Conservation (phyloP, 2,329 filamentous ascomycete species). For the Aspergillus brasiliensis region DNA sequence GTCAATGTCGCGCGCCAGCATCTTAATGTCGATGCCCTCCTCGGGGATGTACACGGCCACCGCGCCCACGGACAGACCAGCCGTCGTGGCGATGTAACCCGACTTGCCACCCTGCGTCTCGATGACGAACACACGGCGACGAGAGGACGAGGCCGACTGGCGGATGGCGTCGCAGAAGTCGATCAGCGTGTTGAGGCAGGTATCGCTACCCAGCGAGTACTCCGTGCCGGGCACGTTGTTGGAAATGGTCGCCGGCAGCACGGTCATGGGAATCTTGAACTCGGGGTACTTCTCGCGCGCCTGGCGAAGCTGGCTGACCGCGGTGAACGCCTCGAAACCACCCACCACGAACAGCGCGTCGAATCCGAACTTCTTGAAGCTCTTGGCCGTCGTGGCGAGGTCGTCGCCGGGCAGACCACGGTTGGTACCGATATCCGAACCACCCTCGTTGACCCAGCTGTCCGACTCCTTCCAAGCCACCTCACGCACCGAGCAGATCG, state of each 20-base stretch:
- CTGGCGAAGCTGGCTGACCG: slow-evolving; percentile 82
- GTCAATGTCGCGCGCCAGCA: slow-evolving; percentile 86
- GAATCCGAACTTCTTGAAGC: slow-evolving; percentile 84
- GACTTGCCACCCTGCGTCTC: slow-evolving; percentile 96
- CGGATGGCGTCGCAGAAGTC: slow-evolving; percentile 97
- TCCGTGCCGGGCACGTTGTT: slow-evolving; percentile 99
- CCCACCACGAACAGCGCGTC: slow-evolving; percentile 91
- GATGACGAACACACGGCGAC: slow-evolving; percentile 93
- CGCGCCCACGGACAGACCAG: slow-evolving; percentile 87
- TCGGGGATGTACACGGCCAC: slow-evolving; percentile 95
- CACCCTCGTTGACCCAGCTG: slow-evolving; percentile 92
- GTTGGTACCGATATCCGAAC: slow-evolving; percentile 97
- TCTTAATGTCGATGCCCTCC: slow-evolving; percentile 90
- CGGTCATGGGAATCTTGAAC: slow-evolving; percentile 87
- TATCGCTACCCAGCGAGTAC: slow-evolving; percentile 95
- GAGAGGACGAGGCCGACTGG: slow-evolving; percentile 91
- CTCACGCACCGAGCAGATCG: slow-evolving; percentile 77
- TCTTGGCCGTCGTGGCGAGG: slow-evolving; percentile 76
- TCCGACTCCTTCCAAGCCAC: slow-evolving; percentile 95
- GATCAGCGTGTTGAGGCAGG: slow-evolving; percentile 91
- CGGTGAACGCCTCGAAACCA: slow-evolving; percentile 95
- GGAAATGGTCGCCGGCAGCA: slow-evolving; percentile 94
- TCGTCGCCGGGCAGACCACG: slow-evolving; percentile 87
- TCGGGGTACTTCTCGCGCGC: slow-evolving; percentile 76
- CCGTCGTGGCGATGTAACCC: slow-evolving; percentile 89